Percentiles rank a stretch among this genome's conserved stretches.
phyloP scores from a whole-genome alignment of 192 early-diverging fungal genomes.

The Coemansia sp. region DNA sequence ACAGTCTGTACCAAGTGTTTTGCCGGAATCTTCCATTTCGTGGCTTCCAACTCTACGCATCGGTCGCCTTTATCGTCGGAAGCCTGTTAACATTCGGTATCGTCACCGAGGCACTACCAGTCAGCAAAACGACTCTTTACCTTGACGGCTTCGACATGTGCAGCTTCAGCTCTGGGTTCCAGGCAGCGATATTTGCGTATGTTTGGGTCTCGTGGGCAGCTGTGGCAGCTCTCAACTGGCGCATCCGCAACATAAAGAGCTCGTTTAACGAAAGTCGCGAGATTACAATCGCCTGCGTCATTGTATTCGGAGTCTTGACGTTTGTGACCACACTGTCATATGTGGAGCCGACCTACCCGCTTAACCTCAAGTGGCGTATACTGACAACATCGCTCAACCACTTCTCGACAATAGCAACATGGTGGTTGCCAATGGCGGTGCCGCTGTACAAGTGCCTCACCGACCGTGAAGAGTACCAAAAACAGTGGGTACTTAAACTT shows the following conservation, averaged over 20 bases:
- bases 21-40: background rate
- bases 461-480: slow-evolving; percentile 21
- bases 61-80: slow-evolving; percentile 9
- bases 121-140: slow-evolving; percentile 16
- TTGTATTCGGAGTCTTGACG: slow-evolving; percentile 28
- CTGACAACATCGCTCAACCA: slow-evolving; percentile 41
- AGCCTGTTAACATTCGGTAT: slow-evolving; percentile 31
- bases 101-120: slow-evolving; percentile 26
- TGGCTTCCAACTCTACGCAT: background rate
- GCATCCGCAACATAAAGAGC: slow-evolving; percentile 50
- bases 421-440: slow-evolving; percentile 47
- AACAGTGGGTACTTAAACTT: slow-evolving; percentile 27
- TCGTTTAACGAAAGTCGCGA: slow-evolving; percentile 56
- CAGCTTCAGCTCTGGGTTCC: slow-evolving; percentile 28
- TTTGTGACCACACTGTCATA: slow-evolving; percentile 43
- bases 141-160: slow-evolving; percentile 30
- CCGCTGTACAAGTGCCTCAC: slow-evolving; percentile 35
- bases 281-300: slow-evolving; percentile 21
- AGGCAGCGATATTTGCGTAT: slow-evolving; percentile 35
- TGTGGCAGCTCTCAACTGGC: slow-evolving; percentile 32
- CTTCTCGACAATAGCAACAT: slow-evolving; percentile 27
- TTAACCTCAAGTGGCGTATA: slow-evolving; percentile 23
- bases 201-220: slow-evolving; percentile 40
- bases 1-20: slow-evolving; percentile 10
- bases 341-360: slow-evolving; percentile 21